These are phyloP conservation scores for Quercus gilva DNA, from an alignment of 306 rosid species.

Conservation along the genomic window DNA sequence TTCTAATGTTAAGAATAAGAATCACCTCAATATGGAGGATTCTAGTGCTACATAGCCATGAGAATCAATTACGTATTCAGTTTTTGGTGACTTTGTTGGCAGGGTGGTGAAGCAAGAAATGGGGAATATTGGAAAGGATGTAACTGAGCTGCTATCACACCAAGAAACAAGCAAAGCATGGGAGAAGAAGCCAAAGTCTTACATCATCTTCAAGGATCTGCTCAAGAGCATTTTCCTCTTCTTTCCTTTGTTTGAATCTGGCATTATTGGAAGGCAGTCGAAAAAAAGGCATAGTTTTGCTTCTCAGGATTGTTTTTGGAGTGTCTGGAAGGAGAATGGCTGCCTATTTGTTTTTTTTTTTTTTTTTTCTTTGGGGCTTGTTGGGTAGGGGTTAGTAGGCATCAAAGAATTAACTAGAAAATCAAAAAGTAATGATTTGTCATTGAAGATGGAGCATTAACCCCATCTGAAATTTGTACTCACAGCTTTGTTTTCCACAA, in stretches of 20 bases:
- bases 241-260: slow-evolving; percentile 47
- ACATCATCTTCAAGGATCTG: slow-evolving; percentile 55
- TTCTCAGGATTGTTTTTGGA: not conserved
- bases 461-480: slow-evolving; percentile 22
- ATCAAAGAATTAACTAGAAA: not conserved
- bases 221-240: slow-evolving; percentile 48
- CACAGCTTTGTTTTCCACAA: slow-evolving; percentile 3
- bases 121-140: slow-evolving; percentile 18
- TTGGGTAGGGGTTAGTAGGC: slow-evolving; percentile 8
- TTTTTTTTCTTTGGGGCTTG: slow-evolving; percentile 13
- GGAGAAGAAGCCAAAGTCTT: slow-evolving; percentile 45
- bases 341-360: slow-evolving; percentile 3
- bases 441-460: slow-evolving; percentile 18
- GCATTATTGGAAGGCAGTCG: slow-evolving; percentile 18
- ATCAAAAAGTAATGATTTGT: not conserved
- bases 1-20: not conserved
- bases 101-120: slow-evolving; percentile 45
- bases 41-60: not conserved
- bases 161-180: slow-evolving; percentile 7
- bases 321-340: slow-evolving; percentile 5
- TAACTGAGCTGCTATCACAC: not conserved
- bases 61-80: not conserved
- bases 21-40: not conserved
- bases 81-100: not conserved
- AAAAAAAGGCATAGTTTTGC: not conserved